Evolutionary conservation across 2,329 filamentous ascomycete species (phyloP).

Genomic region (Aureobasidium zeae): DNA sequence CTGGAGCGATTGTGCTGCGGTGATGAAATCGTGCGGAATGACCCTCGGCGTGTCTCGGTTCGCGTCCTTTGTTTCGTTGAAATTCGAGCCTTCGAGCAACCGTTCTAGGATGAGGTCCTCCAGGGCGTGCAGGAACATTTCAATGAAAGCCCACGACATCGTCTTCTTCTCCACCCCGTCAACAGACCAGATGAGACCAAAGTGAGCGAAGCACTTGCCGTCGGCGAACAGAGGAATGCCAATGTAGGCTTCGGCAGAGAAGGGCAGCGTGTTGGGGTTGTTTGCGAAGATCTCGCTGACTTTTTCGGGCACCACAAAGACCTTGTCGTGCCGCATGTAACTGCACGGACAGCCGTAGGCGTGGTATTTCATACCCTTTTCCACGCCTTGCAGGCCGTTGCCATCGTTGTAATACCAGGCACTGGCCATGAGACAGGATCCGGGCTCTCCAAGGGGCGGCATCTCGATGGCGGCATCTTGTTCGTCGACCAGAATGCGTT

Average conservation of each 20-base stretch:
- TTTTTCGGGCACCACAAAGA: slow-evolving; percentile 57
- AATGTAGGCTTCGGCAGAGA: slow-evolving; percentile 57
- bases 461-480: slow-evolving; percentile 50
- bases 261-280: slow-evolving; percentile 53
- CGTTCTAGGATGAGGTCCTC: slow-evolving; percentile 57
- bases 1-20: slow-evolving; percentile 55
- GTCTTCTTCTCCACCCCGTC: slow-evolving; percentile 48
- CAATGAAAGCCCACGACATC: slow-evolving; percentile 57
- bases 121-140: slow-evolving; percentile 58
- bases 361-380: slow-evolving; percentile 55
- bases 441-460: slow-evolving; percentile 51
- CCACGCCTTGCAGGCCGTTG: slow-evolving; percentile 41
- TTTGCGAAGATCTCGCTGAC: slow-evolving; percentile 47
- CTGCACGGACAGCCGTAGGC: slow-evolving; percentile 57
- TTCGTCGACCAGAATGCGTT: slow-evolving; percentile 52
- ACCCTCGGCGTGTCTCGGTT: slow-evolving; percentile 33
- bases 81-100: slow-evolving; percentile 46
- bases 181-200: slow-evolving; percentile 62
- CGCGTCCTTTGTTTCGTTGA: slow-evolving; percentile 26
- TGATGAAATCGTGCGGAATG: slow-evolving; percentile 47
- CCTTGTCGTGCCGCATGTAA: slow-evolving; percentile 63
- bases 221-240: slow-evolving; percentile 56
- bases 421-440: slow-evolving; percentile 54
- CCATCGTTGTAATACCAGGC: slow-evolving; percentile 59
- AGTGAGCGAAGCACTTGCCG: slow-evolving; percentile 58